Evolutionary conservation across 78 protist genomes (phyloP), one percentile per base, ranked within the genome.

Genomic region (Dictyostelium purpureum): DNA sequence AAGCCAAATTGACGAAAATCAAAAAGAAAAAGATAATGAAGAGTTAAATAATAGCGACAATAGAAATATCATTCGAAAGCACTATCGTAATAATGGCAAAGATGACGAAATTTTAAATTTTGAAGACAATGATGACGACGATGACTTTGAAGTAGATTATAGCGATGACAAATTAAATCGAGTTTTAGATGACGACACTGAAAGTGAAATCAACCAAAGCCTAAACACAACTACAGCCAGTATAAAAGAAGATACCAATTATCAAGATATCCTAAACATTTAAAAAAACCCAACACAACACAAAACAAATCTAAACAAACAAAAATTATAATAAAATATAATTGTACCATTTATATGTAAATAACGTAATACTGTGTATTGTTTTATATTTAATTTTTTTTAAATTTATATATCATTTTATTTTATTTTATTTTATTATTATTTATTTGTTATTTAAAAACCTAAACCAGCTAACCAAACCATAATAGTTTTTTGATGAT

Each of bases 391-490:
- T n/a, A n/a, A n/a, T n/a, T n/a, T n/a, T n/a, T n/a, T n/a, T n/a
- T n/a, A n/a, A n/a, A n/a, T n/a, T n/a, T n/a, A n/a, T n/a, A n/a
- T n/a, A n/a, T n/a, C n/a, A 61, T 2, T n/a, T 26, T 56, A 28
- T 11, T 9, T 57, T 24, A 26, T 57, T 28, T 14, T 61, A 26
- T 12, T 61, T 28, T 28, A 31, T 61, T 14, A 12, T 61, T 61
- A 10, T 31, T 61, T 28, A 14, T 61, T 59, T 24, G 4, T 61
- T 61, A 59, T 78, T 63, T 79, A 79, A 45, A 79, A 79, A 57
- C 87, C 87, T 35, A 79, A 70, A 33, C 75, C 76, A 11, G 56
- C 33, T 43, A 79, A 79, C 87, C 87, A 79, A 28, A 61, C 38
- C 3, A 79, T 18, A 42, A 79, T 4, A 26, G 73, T 24, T 42